These are phyloP conservation scores for Candida ovalis DNA, from an alignment of 805 yeast genomes.

Conservation along the genomic window DNA sequence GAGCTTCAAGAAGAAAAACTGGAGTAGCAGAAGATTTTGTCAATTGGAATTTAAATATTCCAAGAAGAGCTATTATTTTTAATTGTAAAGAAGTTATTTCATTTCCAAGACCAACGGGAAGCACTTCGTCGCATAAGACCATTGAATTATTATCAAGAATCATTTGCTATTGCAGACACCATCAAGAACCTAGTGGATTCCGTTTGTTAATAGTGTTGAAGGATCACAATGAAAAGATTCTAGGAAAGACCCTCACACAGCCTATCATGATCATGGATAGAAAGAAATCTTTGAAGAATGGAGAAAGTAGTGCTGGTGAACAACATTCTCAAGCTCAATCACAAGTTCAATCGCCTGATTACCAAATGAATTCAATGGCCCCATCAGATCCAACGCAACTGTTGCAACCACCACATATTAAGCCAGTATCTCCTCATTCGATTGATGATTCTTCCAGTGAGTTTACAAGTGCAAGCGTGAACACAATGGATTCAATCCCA, in stretches of 20 bases:
- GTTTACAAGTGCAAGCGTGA: constrained; percentile 20
- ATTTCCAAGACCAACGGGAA: constrained; percentile 54
- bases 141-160: constrained; percentile 65
- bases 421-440: constrained; percentile 26
- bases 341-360: not conserved
- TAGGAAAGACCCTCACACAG: constrained; percentile 68
- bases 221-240: constrained; percentile 53
- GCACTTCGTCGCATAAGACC: constrained; percentile 30
- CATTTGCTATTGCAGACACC: constrained; percentile 96
- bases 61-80: constrained; percentile 82
- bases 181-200: constrained; percentile 84
- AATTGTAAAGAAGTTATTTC: constrained; percentile 86
- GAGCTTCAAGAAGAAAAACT: constrained; percentile 88
- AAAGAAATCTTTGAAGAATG: constrained; percentile 57
- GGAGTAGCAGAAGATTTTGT: constrained; percentile 70
- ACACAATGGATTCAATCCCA: constrained; percentile 6
- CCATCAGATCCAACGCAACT: constrained; percentile 8
- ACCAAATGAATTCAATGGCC: constrained; percentile 1
- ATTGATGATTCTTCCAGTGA: constrained; percentile 33
- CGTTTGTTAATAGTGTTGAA: constrained; percentile 64
- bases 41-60: constrained; percentile 72
- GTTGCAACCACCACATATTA: constrained; percentile 4
- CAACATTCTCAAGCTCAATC: constrained; percentile 12
- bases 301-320: constrained; percentile 40
- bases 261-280: constrained; percentile 93